Conservation (phyloP, 2,329 filamentous ascomycete species). For the Penicillium sp. region DNA sequence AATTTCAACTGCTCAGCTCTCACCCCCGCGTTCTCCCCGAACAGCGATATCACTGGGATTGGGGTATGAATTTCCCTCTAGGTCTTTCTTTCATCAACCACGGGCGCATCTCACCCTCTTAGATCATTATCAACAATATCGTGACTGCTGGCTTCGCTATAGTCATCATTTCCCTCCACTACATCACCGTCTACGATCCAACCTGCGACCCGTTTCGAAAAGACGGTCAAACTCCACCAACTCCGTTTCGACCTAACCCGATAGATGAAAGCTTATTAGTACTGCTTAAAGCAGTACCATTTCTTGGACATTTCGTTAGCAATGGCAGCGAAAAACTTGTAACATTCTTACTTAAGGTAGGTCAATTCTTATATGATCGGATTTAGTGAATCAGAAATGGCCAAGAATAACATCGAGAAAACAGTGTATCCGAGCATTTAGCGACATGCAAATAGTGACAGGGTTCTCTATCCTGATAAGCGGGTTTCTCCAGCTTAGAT, state of each 20-base stretch:
- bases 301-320: not conserved
- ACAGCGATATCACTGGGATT: not conserved
- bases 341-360: not conserved
- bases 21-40: not conserved
- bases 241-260: slow-evolving; percentile 3
- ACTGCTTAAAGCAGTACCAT: not conserved
- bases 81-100: not conserved
- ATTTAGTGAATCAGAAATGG: not conserved
- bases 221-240: not conserved
- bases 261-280: not conserved
- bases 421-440: not conserved
- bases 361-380: not conserved
- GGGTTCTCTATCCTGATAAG: slow-evolving; percentile 10
- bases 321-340: not conserved
- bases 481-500: slow-evolving; percentile 3
- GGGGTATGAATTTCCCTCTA: not conserved
- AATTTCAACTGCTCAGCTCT: not conserved
- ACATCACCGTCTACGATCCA: slow-evolving; percentile 2
- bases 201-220: slow-evolving; percentile 2
- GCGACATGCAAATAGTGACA: slow-evolving; percentile 7
- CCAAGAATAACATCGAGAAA: not conserved
- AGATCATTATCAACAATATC: slow-evolving; percentile 9
- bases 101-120: not conserved
- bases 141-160: slow-evolving; percentile 5
- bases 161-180: slow-evolving; percentile 2